Percentiles rank a stretch among this genome's conserved stretches.
Evolutionary conservation across 2,329 filamentous ascomycete genomes (phyloP).

Genomic region (Aspergillus sergii): DNA sequence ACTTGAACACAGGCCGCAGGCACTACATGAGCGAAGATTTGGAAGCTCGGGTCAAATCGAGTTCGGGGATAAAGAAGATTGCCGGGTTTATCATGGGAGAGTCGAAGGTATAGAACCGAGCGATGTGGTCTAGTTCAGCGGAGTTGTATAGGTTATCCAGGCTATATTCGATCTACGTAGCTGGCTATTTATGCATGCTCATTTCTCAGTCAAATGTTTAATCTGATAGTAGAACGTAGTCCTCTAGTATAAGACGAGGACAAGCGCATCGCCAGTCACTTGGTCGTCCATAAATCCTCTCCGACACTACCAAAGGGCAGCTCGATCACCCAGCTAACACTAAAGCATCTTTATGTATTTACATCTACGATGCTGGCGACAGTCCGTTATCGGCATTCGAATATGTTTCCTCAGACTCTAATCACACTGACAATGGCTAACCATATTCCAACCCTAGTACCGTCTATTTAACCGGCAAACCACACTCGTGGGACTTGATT

Average conservation of each 20-base stretch:
- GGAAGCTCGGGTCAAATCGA: neutral
- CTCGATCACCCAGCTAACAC: neutral
- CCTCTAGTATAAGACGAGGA: neutral
- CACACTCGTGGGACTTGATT: neutral
- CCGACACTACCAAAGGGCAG: neutral
- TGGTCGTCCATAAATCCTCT: neutral
- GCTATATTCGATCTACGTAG: neutral
- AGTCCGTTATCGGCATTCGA: neutral
- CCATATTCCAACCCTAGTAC: neutral
- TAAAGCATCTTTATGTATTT: neutral
- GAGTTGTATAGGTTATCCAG: neutral
- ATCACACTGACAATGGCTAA: neutral
- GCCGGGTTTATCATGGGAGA: neutral
- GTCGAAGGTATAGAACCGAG: neutral
- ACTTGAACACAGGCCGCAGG: constrained; percentile 31
- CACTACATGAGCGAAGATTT: constrained; percentile 7
- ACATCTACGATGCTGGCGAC: neutral
- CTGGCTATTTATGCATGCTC: neutral
- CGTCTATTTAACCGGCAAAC: neutral
- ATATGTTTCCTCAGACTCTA: neutral
- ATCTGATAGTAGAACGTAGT: neutral
- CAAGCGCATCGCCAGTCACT: neutral
- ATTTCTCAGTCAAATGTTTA: neutral
- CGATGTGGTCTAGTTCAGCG: neutral
- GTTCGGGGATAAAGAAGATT: neutral